Evolutionary conservation across 202 grass and related monocot species (phyloP).

Genomic region (Carex arenaria): DNA sequence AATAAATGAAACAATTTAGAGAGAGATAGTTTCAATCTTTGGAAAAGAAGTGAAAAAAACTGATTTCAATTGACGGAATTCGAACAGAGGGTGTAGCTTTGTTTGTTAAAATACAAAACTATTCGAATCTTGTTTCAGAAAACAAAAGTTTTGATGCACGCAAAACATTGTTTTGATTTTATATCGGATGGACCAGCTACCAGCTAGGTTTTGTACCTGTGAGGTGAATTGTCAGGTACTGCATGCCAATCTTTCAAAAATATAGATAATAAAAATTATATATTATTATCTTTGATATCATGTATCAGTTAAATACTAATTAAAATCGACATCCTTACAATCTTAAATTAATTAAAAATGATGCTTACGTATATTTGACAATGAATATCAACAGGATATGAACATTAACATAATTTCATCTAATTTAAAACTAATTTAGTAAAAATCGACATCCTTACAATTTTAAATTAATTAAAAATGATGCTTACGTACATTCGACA

Average conservation of each 20-base stretch:
- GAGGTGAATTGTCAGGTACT: neutral
- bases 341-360: neutral
- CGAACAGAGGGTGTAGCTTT: neutral
- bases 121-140: neutral
- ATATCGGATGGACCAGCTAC: too few species aligned
- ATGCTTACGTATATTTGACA: too few species aligned
- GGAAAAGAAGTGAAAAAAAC: neutral
- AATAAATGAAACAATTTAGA: neutral
- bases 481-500: too few species aligned
- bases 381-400: too few species aligned
- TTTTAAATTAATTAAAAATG: neutral
- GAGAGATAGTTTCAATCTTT: neutral
- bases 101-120: neutral
- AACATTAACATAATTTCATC: too few species aligned
- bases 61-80: neutral
- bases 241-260: neutral
- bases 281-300: neutral
- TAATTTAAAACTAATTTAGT: too few species aligned
- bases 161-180: neutral
- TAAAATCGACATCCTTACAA: neutral
- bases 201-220: neutral
- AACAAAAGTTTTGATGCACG: neutral
- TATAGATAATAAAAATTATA: neutral
- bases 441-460: neutral
- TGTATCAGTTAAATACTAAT: neutral